Evolutionary conservation across 352 stramenopile genomes (phyloP).

Genomic region (Pythium folliculosum): DNA sequence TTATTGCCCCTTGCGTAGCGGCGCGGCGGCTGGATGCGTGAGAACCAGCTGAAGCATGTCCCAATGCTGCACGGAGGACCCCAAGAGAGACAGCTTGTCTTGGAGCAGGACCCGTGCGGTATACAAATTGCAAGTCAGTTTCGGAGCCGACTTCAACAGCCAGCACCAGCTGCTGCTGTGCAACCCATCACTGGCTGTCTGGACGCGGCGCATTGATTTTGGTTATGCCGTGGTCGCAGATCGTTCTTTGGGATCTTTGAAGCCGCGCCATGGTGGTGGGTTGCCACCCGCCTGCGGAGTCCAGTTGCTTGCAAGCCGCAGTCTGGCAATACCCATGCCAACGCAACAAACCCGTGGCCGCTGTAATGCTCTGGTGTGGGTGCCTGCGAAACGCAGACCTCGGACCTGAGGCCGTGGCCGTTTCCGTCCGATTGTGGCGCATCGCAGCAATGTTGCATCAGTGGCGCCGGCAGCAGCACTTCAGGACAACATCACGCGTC

Average conservation of each 20-base stretch:
- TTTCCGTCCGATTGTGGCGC: background rate
- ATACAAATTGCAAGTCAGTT: slow-evolving; percentile 16
- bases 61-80: background rate
- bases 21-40: slow-evolving; percentile 4
- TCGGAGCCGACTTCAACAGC: background rate
- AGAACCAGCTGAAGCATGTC: slow-evolving; percentile 15
- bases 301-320: background rate
- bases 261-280: background rate
- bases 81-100: slow-evolving; percentile 11
- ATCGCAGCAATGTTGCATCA: background rate
- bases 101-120: background rate
- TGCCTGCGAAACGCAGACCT: background rate
- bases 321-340: background rate
- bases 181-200: background rate
- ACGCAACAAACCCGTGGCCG: too few relatives aligned
- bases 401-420: too few relatives aligned
- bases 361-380: background rate
- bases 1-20: slow-evolving; percentile 6
- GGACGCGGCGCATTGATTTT: too few relatives aligned
- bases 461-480: too few relatives aligned
- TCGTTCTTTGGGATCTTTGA: background rate
- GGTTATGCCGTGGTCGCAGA: too few relatives aligned
- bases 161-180: background rate
- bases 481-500: too few relatives aligned
- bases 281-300: background rate